A percentile compares a stretch with the other conserved stretches of the same genome.
Evolutionary conservation across 1,284 basidiomycete genomes (phyloP).

Genomic region (Fomes fomentarius): DNA sequence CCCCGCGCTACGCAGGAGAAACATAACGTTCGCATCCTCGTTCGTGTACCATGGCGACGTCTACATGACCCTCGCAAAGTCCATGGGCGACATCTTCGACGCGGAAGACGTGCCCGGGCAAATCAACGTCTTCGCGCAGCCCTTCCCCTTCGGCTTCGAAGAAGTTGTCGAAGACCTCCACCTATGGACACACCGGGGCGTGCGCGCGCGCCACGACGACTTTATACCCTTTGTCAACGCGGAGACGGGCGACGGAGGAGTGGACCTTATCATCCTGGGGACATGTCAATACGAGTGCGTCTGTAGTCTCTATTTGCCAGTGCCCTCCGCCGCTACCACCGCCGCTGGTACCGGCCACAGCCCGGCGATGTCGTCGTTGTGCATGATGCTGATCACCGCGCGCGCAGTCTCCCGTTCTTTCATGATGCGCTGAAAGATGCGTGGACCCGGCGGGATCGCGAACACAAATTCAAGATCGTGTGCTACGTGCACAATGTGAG

Average conservation of each 20-base stretch:
- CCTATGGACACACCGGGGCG: conserved; percentile 33
- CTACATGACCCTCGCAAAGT: conserved; percentile 39
- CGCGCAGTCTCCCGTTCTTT: conserved; percentile 25
- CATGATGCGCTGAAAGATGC: conserved; percentile 35
- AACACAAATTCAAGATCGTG: conserved; percentile 40
- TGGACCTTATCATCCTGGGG: conserved; percentile 40
- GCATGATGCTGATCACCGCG: too few relatives aligned
- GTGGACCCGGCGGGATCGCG: conserved; percentile 37
- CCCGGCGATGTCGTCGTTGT: background rate
- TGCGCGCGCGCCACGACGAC: conserved; percentile 24
- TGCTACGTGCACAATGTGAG: conserved; percentile 41
- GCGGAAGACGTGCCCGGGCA: conserved; percentile 16
- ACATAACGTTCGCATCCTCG: conserved; percentile 35
- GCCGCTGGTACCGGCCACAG: background rate
- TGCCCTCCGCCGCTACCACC: background rate
- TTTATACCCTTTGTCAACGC: conserved; percentile 31
- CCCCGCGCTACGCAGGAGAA: conserved; percentile 21
- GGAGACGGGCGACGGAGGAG: conserved; percentile 24
- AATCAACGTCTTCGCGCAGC: conserved; percentile 34
- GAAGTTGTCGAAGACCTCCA: conserved; percentile 34
- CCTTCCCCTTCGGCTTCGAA: conserved; percentile 36
- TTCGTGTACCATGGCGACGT: conserved; percentile 41
- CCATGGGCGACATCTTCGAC: conserved; percentile 33
- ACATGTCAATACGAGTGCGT: conserved; percentile 42
- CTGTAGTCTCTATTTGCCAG: too few relatives aligned